Base-by-base conservation (phyloP, 768 basidiomycete genomes). In the Pilatotrama ljubarskyi region DNA sequence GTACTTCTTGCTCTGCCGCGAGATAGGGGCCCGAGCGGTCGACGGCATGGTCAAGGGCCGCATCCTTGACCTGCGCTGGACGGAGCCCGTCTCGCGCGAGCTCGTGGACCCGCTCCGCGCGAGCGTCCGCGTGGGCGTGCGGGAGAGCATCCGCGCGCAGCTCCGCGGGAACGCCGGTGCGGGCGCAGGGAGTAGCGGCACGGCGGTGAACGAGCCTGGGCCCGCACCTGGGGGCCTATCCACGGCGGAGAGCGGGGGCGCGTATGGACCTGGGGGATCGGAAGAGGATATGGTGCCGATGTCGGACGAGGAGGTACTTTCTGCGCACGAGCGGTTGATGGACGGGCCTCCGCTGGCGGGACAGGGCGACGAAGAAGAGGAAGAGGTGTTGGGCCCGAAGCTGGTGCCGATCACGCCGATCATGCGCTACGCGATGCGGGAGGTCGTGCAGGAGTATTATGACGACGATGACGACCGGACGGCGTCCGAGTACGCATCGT, bases 21-120 rank as follows among this genome's bases (percentile, higher is more conserved):
- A 93, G 71, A 74, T 93, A n/a, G 92, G 92, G 3, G 90, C 90
- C 46, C 80, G 84, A 9, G 88, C 89, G 5, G 89, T 93, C 8
- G 92, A 93, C 68, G 91, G 88, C 25, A 89, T 93, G 90, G 83
- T 94, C 47, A 85, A 86, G 61, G 89, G 86, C 1, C 80, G 86
- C 52, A 84, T 93, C 50, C 72, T 91, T 54, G 88, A 91, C 69
- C 70, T 91, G 64, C 78, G 89, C 51, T 91, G 90, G 90, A 89
- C 87, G 50, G 87, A 90, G 62, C 76, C 84, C 0, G 79, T 90
- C 24, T 83, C 85, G 48, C 78, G 74, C 64, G 87, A 88, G 68
- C 75, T 72, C 52, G 73, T 68, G 24, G 78, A 77, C 59, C 41
- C 63, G 26, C 40, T 65, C 58, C 40, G 58, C 63, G 35, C 61